Percentiles rank a stretch among this genome's conserved stretches.
Evolutionary conservation across 2,329 filamentous ascomycete species (phyloP).

Genomic region (Colletotrichum trifolii): DNA sequence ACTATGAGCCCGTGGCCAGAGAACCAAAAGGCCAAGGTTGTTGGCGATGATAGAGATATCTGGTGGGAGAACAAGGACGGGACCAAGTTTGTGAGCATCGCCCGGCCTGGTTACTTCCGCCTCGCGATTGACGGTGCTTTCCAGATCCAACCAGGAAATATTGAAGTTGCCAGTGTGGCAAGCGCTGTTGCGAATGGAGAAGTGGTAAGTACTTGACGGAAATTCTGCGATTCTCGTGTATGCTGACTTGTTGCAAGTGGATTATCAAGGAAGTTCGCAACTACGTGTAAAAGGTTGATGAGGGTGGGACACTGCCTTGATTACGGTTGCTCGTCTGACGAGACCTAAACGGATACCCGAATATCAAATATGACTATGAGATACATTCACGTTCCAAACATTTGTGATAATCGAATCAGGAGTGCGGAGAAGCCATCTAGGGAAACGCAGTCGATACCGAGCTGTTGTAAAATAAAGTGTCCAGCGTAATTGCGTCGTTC

Average conservation of each 20-base stretch:
- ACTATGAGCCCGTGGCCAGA: conserved; percentile 80
- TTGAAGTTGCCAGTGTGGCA: conserved; percentile 80
- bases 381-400: not conserved
- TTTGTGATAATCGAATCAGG: too few relatives aligned
- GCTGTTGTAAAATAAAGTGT: too few relatives aligned
- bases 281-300: conserved; percentile 43
- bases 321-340: conserved; percentile 1
- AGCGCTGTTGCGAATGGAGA: conserved; percentile 88
- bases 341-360: conserved; percentile 17
- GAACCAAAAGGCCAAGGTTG: conserved; percentile 72
- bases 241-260: conserved; percentile 61
- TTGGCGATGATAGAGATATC: conserved; percentile 72
- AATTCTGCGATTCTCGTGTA: too few relatives aligned
- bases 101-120: too few relatives aligned
- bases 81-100: conserved; percentile 68
- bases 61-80: conserved; percentile 85
- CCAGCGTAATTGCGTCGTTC: too few relatives aligned
- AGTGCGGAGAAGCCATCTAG: too few relatives aligned
- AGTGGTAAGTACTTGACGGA: conserved; percentile 61
- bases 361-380: not conserved
- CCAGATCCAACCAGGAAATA: conserved; percentile 80
- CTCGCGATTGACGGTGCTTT: conserved; percentile 2
- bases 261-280: conserved; percentile 68
- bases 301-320: not conserved
- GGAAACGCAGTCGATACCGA: too few relatives aligned